Conservation (phyloP, 345 rosid genomes). For the Sonneratia caseolaris region DNA sequence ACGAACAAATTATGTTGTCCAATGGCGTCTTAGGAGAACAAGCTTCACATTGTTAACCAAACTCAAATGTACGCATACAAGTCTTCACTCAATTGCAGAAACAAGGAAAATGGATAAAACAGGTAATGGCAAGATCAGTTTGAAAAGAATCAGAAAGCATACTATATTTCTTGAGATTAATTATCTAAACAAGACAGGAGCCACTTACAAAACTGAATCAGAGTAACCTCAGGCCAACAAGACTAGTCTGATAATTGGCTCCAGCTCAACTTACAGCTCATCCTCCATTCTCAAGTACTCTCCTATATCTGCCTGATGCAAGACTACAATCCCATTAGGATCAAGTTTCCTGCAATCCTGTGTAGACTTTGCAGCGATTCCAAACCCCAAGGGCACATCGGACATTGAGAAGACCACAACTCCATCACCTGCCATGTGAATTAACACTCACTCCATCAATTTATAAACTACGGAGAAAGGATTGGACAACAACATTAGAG, state of each 20-base stretch:
- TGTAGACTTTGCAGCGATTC: slow-evolving; percentile 64
- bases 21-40: no score
- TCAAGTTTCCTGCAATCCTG: slow-evolving; percentile 88
- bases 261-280: slow-evolving; percentile 39
- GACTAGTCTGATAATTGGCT: background rate
- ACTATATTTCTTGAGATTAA: no score
- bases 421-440: slow-evolving; percentile 52
- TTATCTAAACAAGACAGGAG: background rate
- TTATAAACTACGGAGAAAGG: background rate
- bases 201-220: background rate
- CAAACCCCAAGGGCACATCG: slow-evolving; percentile 82
- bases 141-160: no score
- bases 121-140: no score
- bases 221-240: background rate
- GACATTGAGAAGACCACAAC: slow-evolving; percentile 85
- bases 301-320: slow-evolving; percentile 79
- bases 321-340: slow-evolving; percentile 74
- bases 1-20: no score
- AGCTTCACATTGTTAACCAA: no score
- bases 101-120: no score
- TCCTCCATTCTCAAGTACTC: slow-evolving; percentile 91
- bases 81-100: no score
- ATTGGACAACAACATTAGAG: background rate
- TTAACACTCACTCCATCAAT: background rate
- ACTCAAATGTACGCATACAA: no score